Base-by-base conservation (phyloP, 805 yeast species). In the Phaffomyces opuntiae region DNA sequence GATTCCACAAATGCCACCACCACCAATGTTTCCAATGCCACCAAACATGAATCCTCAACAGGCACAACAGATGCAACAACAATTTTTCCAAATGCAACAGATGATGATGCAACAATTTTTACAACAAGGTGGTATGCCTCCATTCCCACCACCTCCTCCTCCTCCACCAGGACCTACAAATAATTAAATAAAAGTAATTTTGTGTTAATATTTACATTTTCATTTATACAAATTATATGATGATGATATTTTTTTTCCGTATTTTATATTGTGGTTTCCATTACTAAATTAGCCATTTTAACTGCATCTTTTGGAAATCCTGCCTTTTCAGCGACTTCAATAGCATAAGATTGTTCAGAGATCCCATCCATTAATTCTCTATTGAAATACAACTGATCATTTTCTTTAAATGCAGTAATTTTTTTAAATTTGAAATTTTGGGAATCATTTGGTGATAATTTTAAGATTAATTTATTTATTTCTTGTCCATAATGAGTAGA, bases 401-500 rank as follows among this genome's bases (percentile, higher is more conserved):
- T 64, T 7, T 53, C 45, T 7, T 32, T 60, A 53, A 44, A 58
- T 50, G 43, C 61, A 51, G 40, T 66, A 36, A 75, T 73, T 45
- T 78, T 85, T 29, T 87, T 83, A 34, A 40, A 47, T 9, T 16
- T 26, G 56, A 86, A 95, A 0, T 96, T 95, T 6, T 86, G 87
- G 19, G 86, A 95, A 32, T 75, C 72, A 1, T 86, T 88, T 29
- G 31, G 12, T 6, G 70, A 64, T 39, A 77, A 68, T 50, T 73
- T 73, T 13, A 78, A 77, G 0, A 93, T 72, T 40, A 93, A 69
- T 13, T 81, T 77, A 0, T 96, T 87, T 39, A 93, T 73, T 62
- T 93, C 98, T 61, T 90, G 44, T 1, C 62, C 98, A 72, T 91
- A 93, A 69, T 93, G 99, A 0, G 99, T 93, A 0, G 99, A 97